These are phyloP conservation scores for Cyclotella sp. DNA, from an alignment of 108 stramenopile genomes.

Conservation along the genomic window DNA sequence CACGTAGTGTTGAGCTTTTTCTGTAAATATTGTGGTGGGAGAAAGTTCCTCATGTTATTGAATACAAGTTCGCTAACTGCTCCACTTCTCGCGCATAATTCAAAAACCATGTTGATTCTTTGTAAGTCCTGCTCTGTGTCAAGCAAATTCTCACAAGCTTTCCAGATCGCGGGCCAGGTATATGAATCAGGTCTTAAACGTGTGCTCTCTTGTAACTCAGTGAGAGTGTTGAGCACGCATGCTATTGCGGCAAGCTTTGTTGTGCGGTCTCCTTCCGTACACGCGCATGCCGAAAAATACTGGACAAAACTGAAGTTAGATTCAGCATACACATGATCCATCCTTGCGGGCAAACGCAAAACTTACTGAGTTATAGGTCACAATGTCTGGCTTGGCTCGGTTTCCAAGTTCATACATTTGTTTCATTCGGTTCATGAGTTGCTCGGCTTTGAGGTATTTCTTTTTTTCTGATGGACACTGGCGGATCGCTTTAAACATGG, in stretches of 20 bases:
- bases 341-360: neutral
- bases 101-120: slow-evolving; percentile 43
- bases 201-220: slow-evolving; percentile 24
- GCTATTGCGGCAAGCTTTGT: slow-evolving; percentile 30
- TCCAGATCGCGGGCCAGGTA: slow-evolving; percentile 54
- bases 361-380: slow-evolving; percentile 54
- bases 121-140: slow-evolving; percentile 31
- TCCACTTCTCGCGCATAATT: slow-evolving; percentile 33
- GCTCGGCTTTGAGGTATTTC: slow-evolving; percentile 51
- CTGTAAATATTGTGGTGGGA: slow-evolving; percentile 38
- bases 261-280: slow-evolving; percentile 13
- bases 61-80: slow-evolving; percentile 40
- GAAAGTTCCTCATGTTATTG: slow-evolving; percentile 38
- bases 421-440: slow-evolving; percentile 61
- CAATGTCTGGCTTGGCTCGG: slow-evolving; percentile 36
- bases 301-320: neutral
- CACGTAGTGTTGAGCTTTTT: slow-evolving; percentile 37
- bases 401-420: slow-evolving; percentile 33
- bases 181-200: slow-evolving; percentile 39
- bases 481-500: slow-evolving; percentile 45
- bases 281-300: slow-evolving; percentile 49
- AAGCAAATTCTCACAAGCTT: slow-evolving; percentile 41
- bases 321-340: neutral
- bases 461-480: slow-evolving; percentile 23
- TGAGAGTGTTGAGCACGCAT: slow-evolving; percentile 27